Evolutionary conservation across 495 filamentous ascomycete species (phyloP).

Genomic region (Evansstolkia leycettana): DNA sequence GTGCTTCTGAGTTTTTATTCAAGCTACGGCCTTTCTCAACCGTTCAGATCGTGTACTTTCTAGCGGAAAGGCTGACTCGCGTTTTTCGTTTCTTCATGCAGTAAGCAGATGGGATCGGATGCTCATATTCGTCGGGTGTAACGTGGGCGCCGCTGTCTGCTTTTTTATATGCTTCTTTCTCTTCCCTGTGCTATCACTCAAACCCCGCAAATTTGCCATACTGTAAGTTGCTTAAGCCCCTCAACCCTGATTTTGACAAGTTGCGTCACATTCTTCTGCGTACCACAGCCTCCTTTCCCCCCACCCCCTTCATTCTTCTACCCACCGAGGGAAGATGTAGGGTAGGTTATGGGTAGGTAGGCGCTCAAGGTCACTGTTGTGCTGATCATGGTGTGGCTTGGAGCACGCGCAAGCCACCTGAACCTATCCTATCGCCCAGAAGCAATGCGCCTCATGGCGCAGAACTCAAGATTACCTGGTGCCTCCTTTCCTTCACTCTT

Average conservation of each 20-base stretch:
- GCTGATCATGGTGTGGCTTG: not conserved
- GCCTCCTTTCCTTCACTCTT: too few species aligned
- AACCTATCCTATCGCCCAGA: not conserved
- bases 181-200: conserved; percentile 64
- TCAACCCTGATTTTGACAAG: not conserved
- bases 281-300: too few species aligned
- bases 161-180: conserved; percentile 87
- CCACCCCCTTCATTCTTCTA: too few species aligned
- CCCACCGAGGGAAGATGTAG: too few species aligned
- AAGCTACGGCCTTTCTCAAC: conserved; percentile 1
- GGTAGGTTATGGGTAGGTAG: too few species aligned
- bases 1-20: conserved; percentile 7
- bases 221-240: conserved; percentile 54
- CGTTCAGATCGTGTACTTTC: too few species aligned
- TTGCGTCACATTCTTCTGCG: too few species aligned
- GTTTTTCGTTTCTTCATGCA: conserved; percentile 24
- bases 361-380: too few species aligned
- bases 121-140: conserved; percentile 84
- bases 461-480: too few species aligned
- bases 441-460: not conserved
- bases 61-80: conserved; percentile 5
- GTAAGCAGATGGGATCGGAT: conserved; percentile 97
- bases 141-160: conserved; percentile 77
- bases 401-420: not conserved
- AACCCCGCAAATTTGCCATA: conserved; percentile 88